Base-by-base conservation (phyloP, 2,329 filamentous ascomycete genomes). In the Stemphylium vesicarium region DNA sequence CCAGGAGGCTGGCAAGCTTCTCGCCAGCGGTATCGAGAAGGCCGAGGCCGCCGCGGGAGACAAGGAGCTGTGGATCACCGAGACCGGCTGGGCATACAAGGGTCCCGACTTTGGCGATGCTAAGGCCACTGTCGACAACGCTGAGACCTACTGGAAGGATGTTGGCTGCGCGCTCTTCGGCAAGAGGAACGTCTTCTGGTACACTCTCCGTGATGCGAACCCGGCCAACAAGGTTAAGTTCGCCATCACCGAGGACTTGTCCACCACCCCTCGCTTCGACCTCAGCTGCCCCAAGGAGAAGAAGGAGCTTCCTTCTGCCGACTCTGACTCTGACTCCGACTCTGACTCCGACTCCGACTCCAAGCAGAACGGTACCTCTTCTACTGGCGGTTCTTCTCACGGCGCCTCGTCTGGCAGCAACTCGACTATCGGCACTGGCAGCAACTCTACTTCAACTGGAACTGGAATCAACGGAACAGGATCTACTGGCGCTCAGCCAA, bases 191-290 rank as follows among this genome's bases (percentile, higher is more conserved):
- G 65, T 69, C 32, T 76, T 69, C 60, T 76, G 71, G 71, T 76
- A 75, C 60, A 70, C 66, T 6, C 64, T 74, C 4, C 65, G 65
- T 8, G 72, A 75, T 46, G 65, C 69, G 45, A 85, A 85, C 79
- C 80, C 82, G 44, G 82, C 80, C 71, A 85, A 85, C 79, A 68
- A 79, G 69, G 79, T 82, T 76, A 83, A 84, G 78, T 85, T 85
- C 47, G 82, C 78, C 70, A 80, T 86, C 59, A 83, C 81, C 66
- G 74, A 83, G 56, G 74, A 84, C 66, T 77, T 85, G 47, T 79
- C 76, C 57, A 83, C 80, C 63, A 80, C 70, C 22, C 79, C 83
- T 38, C 72, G 75, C 49, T 85, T 81, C 73, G 77, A 86, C 69
- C 78, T 86, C 50, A 80, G 76, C 64, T 86, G 84, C 78, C 64